Base-by-base conservation (phyloP, 2,329 filamentous ascomycete species). In the Epichloe typhina region DNA sequence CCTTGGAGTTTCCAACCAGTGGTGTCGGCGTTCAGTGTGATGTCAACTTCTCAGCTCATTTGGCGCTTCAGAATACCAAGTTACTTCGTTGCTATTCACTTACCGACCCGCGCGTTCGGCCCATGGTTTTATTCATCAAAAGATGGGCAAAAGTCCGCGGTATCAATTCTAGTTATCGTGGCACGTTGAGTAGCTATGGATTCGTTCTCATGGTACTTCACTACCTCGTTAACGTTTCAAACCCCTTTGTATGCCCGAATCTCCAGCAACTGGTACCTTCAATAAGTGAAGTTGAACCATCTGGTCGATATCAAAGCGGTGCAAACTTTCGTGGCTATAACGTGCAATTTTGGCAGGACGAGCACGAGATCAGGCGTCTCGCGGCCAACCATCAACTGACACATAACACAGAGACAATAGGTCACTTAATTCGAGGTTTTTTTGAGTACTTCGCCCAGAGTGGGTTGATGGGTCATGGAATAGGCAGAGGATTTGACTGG, bases 131-230 rank as follows among this genome's bases (percentile, higher is more conserved):
- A 8, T 95, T 95, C 62, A 73, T 96, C 62, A 96, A 96, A 66
- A 79, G 88, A 55, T 96, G 90, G 89, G 88, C 88, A 26, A 94
- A 93, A 65, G 74, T 76, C 31, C 82, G 90, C 45, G 85, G 82
- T 55, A 90, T 95, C 68, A 95, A 95, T 66, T 87, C 83, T 41
- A 82, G 87, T 2, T 94, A 94, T 62, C 83, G 83, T 38, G 89
- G 90, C 41, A 94, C 88, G 0, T 71, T 96, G 17, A 90, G 86
- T 49, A 91, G 86, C 57, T 95, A 95, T 60, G 89, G 90, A 47
- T 96, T 91, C 66, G 88, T 93, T 5, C 70, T 95, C 39, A 95
- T 96, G 89, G 82, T 94, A 4, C 71, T 95, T 15, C 90, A 96
- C 66, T 95, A 91, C 61, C 77, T 95, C 33, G 81, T 93, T 61